Evolutionary conservation across 1,139 yeast genomes (phyloP).

Genomic region (Taiozyma onychis): DNA sequence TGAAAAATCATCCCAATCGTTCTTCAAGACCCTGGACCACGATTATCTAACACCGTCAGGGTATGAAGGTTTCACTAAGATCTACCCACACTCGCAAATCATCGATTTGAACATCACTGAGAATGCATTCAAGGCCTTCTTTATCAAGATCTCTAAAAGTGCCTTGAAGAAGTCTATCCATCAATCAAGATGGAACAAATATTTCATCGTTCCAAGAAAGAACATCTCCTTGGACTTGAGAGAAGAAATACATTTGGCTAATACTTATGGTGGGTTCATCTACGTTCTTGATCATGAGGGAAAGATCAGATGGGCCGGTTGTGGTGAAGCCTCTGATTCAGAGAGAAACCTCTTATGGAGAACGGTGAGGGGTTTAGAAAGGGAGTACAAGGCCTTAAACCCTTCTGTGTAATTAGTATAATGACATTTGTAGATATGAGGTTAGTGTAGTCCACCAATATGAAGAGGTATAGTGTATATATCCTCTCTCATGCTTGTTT

Average conservation of each 20-base stretch:
- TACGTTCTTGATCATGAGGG: slow-evolving; percentile 71
- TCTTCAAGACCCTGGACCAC: slow-evolving; percentile 40
- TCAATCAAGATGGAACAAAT: slow-evolving; percentile 46
- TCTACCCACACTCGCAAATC: slow-evolving; percentile 54
- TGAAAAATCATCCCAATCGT: slow-evolving; percentile 58
- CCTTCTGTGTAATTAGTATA: background rate
- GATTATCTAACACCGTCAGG: slow-evolving; percentile 26
- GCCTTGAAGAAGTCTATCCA: slow-evolving; percentile 41
- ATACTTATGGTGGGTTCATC: slow-evolving; percentile 78
- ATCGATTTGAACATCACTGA: slow-evolving; percentile 74
- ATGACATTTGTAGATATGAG: background rate
- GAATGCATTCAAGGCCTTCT: slow-evolving; percentile 57
- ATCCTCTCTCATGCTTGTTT: slow-evolving; percentile 11
- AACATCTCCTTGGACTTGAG: slow-evolving; percentile 55
- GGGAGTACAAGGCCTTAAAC: slow-evolving; percentile 20
- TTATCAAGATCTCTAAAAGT: slow-evolving; percentile 50
- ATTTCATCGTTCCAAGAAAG: slow-evolving; percentile 59
- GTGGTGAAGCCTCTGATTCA: slow-evolving; percentile 67
- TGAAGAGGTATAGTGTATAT: background rate
- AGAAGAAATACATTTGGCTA: slow-evolving; percentile 59
- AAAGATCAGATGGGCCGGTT: slow-evolving; percentile 85
- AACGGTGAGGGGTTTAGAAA: slow-evolving; percentile 45
- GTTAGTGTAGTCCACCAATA: background rate
- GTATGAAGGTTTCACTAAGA: slow-evolving; percentile 27
- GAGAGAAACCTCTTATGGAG: slow-evolving; percentile 66